Percentiles rank a stretch among this genome's conserved stretches.
Evolutionary conservation across 768 basidiomycete genomes (phyloP).

Genomic region (Pulveroboletus sp.): DNA sequence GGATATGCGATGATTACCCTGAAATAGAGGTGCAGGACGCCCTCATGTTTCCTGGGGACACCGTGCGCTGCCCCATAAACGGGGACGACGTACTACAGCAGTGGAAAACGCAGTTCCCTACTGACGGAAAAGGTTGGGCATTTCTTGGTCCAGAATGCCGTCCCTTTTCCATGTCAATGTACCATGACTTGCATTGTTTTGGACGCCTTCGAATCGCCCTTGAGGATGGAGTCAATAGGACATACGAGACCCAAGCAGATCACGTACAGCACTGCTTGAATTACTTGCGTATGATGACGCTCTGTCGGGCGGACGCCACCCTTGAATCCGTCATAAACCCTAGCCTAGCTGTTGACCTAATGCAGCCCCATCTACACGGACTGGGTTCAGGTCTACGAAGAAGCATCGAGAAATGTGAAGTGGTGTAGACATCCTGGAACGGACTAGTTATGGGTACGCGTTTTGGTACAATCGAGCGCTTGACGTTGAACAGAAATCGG

Average conservation of each 20-base stretch:
- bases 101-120: slow-evolving; percentile 25
- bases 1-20: slow-evolving; percentile 27
- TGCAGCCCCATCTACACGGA: slow-evolving; percentile 24
- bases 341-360: slow-evolving; percentile 17
- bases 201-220: slow-evolving; percentile 27
- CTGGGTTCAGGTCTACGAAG: slow-evolving; percentile 26
- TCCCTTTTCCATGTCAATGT: slow-evolving; percentile 35
- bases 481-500: not conserved
- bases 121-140: slow-evolving; percentile 19
- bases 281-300: slow-evolving; percentile 42
- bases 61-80: slow-evolving; percentile 23
- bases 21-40: slow-evolving; percentile 18
- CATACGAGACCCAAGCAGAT: slow-evolving; percentile 13
- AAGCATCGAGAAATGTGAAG: slow-evolving; percentile 14
- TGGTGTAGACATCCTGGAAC: slow-evolving; percentile 5
- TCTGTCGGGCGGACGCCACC: slow-evolving; percentile 47
- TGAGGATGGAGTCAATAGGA: slow-evolving; percentile 11
- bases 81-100: slow-evolving; percentile 19
- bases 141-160: slow-evolving; percentile 28
- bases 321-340: slow-evolving; percentile 38
- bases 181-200: slow-evolving; percentile 38
- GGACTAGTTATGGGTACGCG: not conserved
- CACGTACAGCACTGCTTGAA: slow-evolving; percentile 45
- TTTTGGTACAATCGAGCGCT: not conserved
- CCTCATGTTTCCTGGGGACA: slow-evolving; percentile 27